Base-by-base conservation (phyloP, 176 grass and related monocot species). In the Zizania latifolia region DNA sequence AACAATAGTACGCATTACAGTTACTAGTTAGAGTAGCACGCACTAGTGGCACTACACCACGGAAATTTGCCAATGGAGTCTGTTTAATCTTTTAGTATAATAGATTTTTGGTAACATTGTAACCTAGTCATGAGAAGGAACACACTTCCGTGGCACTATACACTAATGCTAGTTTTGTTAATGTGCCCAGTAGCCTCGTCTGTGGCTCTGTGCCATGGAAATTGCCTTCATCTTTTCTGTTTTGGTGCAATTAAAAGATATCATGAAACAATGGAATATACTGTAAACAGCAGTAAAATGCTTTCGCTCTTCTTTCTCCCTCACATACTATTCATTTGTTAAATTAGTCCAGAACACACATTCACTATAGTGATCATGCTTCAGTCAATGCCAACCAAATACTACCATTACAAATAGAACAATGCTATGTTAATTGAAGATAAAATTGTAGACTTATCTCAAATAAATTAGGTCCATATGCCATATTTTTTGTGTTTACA, bases 181-280 rank as follows among this genome's bases (percentile, higher is more conserved):
- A 53, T 28, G 32, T 38, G 66, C 8, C 22, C 22, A 15, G 19
- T 76, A 32, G 43, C 19, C 50, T 66, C 29, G 44, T 46, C 10
- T 22, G 10, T 64, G 48, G 30, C 30, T 46, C 10, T 22, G 10
- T 64, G 48, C 38, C 30, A 70, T 15, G 4, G 27, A 22, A 33
- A 45, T 7, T 70, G 10, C 45, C 56, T 36, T 43, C 14, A 46
- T 66, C 15, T 59, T 37, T 38, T 61, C 11, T 64, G 12, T 56
- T 84, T 11, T 70, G 46, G 31, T 81, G 16, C 55, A 70, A 28
- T 23, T 29, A 62, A 39, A 54, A 41, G 55, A 29, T 81, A 63
- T 22, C 10, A 21, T 44, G 36, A 81, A 63, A 70, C 14, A 70
- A 62, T 55, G 43, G 33, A 23, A 58, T 6, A 69, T 46, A 11